A percentile compares a stretch with the other conserved stretches of the same genome.
These are phyloP conservation scores for Morella rubra DNA, from an alignment of 306 rosid genomes.

Conservation along the genomic window DNA sequence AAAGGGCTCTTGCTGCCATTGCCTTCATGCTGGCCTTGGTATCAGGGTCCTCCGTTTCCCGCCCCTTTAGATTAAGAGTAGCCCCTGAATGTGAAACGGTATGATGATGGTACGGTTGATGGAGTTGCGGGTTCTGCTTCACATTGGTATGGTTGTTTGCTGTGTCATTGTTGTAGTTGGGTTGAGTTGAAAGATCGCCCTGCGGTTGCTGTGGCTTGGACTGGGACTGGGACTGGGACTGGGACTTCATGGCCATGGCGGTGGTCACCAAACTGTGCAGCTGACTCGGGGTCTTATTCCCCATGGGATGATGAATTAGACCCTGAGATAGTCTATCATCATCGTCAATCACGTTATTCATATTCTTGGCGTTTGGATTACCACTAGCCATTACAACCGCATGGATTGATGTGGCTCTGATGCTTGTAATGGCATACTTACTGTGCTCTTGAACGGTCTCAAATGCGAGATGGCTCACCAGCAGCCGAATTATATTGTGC, in stretches of 20 bases:
- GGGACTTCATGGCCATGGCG: conserved; percentile 57
- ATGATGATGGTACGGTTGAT: conserved; percentile 40
- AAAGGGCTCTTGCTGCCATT: conserved; percentile 84
- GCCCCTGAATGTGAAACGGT: conserved; percentile 50
- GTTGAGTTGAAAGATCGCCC: conserved; percentile 21
- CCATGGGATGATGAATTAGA: conserved; percentile 57
- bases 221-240: conserved; percentile 37
- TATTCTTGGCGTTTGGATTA: conserved; percentile 12
- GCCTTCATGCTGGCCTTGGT: conserved; percentile 82
- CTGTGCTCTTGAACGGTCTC: conserved; percentile 89
- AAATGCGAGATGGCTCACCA: conserved; percentile 86
- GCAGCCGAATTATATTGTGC: conserved; percentile 69
- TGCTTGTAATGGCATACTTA: conserved; percentile 61
- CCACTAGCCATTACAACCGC: conserved; percentile 68
- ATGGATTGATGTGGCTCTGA: conserved; percentile 70
- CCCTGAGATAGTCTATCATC: conserved; percentile 29
- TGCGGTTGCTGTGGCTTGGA: conserved; percentile 18
- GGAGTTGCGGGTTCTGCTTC: conserved; percentile 35
- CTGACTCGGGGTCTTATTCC: conserved; percentile 40
- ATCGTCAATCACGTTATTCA: conserved; percentile 24
- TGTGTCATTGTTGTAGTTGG: background rate
- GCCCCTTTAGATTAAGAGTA: conserved; percentile 58
- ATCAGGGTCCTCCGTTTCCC: conserved; percentile 68
- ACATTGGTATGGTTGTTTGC: conserved; percentile 35
- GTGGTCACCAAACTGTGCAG: conserved; percentile 64